phyloP scores from a whole-genome alignment of 140 eudicot species.

The Flaveria floridana region DNA sequence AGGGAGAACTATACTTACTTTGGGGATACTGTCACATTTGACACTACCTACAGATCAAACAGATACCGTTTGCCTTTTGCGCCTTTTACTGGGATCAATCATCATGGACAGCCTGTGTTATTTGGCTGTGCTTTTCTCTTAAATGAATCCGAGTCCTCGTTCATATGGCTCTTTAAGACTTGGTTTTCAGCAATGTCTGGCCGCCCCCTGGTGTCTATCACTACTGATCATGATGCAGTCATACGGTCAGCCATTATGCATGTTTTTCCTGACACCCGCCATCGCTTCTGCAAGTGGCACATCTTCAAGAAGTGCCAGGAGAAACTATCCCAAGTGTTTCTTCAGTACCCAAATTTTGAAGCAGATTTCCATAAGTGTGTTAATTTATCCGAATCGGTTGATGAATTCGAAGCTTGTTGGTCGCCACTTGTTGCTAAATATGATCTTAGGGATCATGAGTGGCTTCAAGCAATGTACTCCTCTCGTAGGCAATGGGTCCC shows the following conservation, averaged over 20 bases:
- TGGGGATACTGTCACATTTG: slow-evolving; percentile 77
- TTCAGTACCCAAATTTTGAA: slow-evolving; percentile 59
- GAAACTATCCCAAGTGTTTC: slow-evolving; percentile 61
- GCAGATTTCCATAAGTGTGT: slow-evolving; percentile 80
- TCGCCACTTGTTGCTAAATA: slow-evolving; percentile 44
- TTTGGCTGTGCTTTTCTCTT: slow-evolving; percentile 79
- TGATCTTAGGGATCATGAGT: slow-evolving; percentile 61
- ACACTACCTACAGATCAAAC: slow-evolving; percentile 79
- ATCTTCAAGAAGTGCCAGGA: slow-evolving; percentile 77
- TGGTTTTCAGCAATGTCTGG: slow-evolving; percentile 71
- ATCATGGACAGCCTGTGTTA: slow-evolving; percentile 77
- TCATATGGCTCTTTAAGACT: slow-evolving; percentile 62
- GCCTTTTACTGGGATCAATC: slow-evolving; percentile 74
- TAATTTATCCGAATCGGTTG: slow-evolving; percentile 57
- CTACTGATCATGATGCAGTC: slow-evolving; percentile 73
- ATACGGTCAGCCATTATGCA: slow-evolving; percentile 65
- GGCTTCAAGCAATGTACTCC: slow-evolving; percentile 63
- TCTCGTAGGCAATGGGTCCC: slow-evolving; percentile 78
- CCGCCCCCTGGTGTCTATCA: slow-evolving; percentile 56
- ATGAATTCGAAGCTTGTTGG: slow-evolving; percentile 80
- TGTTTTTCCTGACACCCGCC: slow-evolving; percentile 73
- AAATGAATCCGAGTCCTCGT: slow-evolving; percentile 63
- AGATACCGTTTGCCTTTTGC: slow-evolving; percentile 81
- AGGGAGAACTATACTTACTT: slow-evolving; percentile 58
- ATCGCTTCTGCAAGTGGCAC: slow-evolving; percentile 89